Evolutionary conservation across 2,329 filamentous ascomycete species (phyloP).

Genomic region (Tolypocladium capitatum): DNA sequence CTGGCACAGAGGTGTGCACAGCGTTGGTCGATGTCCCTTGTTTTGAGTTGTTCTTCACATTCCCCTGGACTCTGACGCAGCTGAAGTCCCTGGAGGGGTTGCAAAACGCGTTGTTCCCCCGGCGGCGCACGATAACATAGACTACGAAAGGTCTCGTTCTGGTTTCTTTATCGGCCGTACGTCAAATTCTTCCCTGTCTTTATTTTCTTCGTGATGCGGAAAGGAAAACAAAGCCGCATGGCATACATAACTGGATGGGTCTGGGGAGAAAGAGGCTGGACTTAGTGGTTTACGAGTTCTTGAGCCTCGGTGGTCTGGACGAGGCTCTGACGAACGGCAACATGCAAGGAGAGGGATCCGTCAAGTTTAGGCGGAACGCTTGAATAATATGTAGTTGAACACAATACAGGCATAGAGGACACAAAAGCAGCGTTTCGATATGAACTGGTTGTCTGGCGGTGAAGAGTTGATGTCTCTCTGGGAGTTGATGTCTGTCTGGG

Average conservation of each 20-base stretch:
- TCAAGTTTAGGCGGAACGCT: conserved; percentile 6
- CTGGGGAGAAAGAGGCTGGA: neutral
- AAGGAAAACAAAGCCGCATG: neutral
- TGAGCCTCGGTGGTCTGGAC: neutral
- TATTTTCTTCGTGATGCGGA: conserved; percentile 2
- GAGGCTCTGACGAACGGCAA: no score
- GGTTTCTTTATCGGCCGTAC: conserved; percentile 9
- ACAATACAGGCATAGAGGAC: conserved; percentile 10
- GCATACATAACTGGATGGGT: neutral
- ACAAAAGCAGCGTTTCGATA: conserved; percentile 3
- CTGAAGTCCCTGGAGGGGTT: neutral
- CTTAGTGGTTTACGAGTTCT: neutral
- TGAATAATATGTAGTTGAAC: conserved; percentile 15
- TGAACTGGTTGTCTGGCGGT: neutral
- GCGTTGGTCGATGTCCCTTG: neutral
- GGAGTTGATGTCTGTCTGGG: no score
- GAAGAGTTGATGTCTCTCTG: neutral
- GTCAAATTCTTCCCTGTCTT: conserved; percentile 9
- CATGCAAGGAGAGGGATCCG: conserved; percentile 4
- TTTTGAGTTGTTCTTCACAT: neutral
- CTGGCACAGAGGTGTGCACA: neutral
- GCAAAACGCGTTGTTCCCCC: neutral
- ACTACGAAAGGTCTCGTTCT: conserved; percentile 15
- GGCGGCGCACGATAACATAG: conserved; percentile 14
- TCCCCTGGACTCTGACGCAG: neutral